Base-by-base conservation (phyloP, 176 grass and related monocot genomes). In the Miscanthus lutarioriparius region DNA sequence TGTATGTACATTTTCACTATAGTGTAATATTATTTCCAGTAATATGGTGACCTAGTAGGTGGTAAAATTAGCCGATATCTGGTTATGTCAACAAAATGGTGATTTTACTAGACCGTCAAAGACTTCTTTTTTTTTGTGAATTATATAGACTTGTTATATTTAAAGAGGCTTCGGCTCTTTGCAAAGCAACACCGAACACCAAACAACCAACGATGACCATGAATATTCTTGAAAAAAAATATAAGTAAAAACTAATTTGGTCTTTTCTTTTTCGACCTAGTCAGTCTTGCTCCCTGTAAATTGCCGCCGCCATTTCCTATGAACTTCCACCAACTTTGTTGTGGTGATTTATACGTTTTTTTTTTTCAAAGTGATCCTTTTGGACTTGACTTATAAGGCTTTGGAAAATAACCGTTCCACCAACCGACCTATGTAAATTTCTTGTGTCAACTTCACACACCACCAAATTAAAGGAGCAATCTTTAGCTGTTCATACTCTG, bases 361-460 rank as follows among this genome's bases (percentile, higher is more conserved):
- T 64, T 81, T 85, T 71, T 71, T 53, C n/a, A 62, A 85, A 75
- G 77, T 15, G 1, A 15, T 15, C 12, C 62, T 63, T 81, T 64
- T 15, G 63, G 22, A 17, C 61, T 84, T 84, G 67, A 84, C 56
- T 54, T 68, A 59, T 9, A n/a, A 49, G 43, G 5, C 45, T 76
- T 53, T 40, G 23, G 81, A 64, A 81, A 69, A 20, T 54, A 77
- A 70, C 63, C 14, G 13, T 64, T 51, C 64, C 64, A 75, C 74
- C 71, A 72, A 70, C 13, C 64, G 70, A 47, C 64, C 54, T 5
- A 25, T 40, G 14, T 33, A 11, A 20, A 64, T 63, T 76, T 81
- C 30, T 35, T 22, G 32, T 63, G 13, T 76, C 82, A 77, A 81
- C 39, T 85, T 76, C 78, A 77, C 78, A 71, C 67, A 58, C 35